Evolutionary conservation across 1,284 basidiomycete species (phyloP), one percentile per base, ranked within the genome.

Genomic region (Pyrrhoderma lamaoense): DNA sequence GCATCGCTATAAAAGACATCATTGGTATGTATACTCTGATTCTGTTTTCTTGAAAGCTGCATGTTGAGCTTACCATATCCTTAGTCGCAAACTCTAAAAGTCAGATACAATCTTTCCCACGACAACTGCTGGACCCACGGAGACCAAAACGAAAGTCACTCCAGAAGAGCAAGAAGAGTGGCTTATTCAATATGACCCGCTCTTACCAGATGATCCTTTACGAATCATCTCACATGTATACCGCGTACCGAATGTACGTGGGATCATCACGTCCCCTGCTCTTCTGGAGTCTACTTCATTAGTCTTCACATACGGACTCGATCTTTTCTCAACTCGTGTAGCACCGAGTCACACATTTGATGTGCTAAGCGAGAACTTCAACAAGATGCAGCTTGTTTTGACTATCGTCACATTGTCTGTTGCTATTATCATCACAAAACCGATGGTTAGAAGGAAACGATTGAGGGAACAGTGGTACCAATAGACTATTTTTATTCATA

Each of bases 331-430:
- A 25, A 89, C 89, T 4, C 78, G 90, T 13, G 76, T 92, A 3
- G 79, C 89, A 36, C 93, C 96, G 0, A 92, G 89, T 2, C 84
- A 82, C 22, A 92, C 90, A 22, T 99, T 99, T 62, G 95, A 99
- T 63, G 82, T 95, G n/a, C 76, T 96, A 11, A 89, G 79, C 63
- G 82, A 90, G 67, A 79, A 76, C 62, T 99, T 99, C 69, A 98
- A 98, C 72, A 97, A 98, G 73, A 72, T 73, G 0, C 95, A 99
- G 67, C 74, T 99, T 25, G 77, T 96, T 55, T 65, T 93, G 40
- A 98, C 93, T 0, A 79, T 96, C 13, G 68, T 70, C 0, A 90
- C 77, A 0, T 67, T 99, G 50, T 74, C 73, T 0, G 64, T 79
- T 2, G 93, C 85, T 2, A 90, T 97, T 54, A 62, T 80, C 16